These are phyloP conservation scores for Eragrostis curvula DNA, from an alignment of 176 grass and related monocot species.

Conservation along the genomic window DNA sequence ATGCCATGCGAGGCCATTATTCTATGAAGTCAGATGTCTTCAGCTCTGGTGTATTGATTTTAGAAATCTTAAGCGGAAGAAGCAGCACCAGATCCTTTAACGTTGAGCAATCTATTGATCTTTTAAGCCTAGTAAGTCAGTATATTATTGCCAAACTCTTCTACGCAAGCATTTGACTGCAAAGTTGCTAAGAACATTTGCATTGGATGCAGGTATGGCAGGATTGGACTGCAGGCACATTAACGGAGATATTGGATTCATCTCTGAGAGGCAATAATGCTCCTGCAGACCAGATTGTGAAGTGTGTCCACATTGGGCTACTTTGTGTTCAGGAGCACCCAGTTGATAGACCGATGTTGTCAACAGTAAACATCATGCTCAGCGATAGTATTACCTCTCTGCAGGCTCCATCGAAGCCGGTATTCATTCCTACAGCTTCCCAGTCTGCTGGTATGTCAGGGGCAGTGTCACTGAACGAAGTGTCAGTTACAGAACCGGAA, in stretches of 20 bases:
- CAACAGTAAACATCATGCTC: neutral
- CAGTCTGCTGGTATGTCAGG: too few relatives aligned
- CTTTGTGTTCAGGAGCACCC: neutral
- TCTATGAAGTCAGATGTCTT: too few relatives aligned
- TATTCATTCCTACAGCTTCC: neutral
- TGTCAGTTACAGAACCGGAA: neutral
- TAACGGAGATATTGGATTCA: neutral
- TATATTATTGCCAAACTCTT: too few relatives aligned
- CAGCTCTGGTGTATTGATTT: too few relatives aligned
- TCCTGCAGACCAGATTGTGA: neutral
- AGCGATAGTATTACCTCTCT: neutral
- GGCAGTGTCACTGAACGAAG: too few relatives aligned
- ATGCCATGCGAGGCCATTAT: too few relatives aligned
- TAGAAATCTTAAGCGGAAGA: too few relatives aligned
- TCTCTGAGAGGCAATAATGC: neutral
- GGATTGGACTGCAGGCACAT: neutral
- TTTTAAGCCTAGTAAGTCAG: too few relatives aligned
- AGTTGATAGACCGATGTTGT: neutral
- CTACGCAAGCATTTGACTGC: too few relatives aligned
- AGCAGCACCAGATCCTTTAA: too few relatives aligned
- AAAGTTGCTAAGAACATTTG: too few relatives aligned
- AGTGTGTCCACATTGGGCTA: neutral
- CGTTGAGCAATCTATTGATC: too few relatives aligned
- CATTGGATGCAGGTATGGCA: neutral
- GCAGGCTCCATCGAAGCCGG: neutral